Conservation (phyloP, 2,329 filamentous ascomycete genomes). For the Verticillium alfalfae region DNA sequence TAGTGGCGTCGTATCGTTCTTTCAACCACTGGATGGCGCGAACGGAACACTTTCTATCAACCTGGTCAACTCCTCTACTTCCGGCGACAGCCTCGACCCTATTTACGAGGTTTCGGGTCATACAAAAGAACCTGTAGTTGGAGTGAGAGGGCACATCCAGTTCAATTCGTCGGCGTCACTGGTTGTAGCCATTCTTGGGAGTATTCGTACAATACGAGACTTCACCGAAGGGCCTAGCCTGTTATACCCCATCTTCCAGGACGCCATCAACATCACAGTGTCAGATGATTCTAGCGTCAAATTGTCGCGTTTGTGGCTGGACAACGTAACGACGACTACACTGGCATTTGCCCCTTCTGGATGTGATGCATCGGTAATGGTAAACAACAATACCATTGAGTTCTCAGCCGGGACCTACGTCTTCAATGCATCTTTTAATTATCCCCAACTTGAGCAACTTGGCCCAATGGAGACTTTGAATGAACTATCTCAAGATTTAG, state of each 20-base stretch:
- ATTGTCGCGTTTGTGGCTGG: conserved; percentile 53
- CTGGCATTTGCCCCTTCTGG: conserved; percentile 38
- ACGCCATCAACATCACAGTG: conserved; percentile 37
- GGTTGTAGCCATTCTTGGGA: conserved; percentile 53
- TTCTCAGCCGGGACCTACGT: conserved; percentile 50
- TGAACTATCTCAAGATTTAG: conserved; percentile 35
- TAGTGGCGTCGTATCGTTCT: conserved; percentile 53
- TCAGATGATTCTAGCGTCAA: conserved; percentile 35
- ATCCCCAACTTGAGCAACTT: conserved; percentile 52
- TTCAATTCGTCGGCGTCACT: conserved; percentile 55
- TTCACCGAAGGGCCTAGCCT: conserved; percentile 53
- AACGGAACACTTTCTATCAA: conserved; percentile 49
- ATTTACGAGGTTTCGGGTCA: conserved; percentile 27
- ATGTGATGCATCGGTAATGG: conserved; percentile 20
- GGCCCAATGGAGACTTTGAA: conserved; percentile 44
- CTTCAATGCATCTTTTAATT: conserved; percentile 56
- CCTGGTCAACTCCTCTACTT: conserved; percentile 42
- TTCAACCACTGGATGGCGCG: conserved; percentile 44
- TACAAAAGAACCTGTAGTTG: conserved; percentile 35
- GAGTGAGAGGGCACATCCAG: conserved; percentile 45
- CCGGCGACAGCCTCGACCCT: conserved; percentile 34
- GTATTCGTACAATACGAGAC: conserved; percentile 57
- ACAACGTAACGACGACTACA: conserved; percentile 52
- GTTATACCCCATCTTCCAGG: conserved; percentile 47
- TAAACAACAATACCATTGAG: conserved; percentile 34